Conservation (phyloP, 108 stramenopile genomes). For the Aurantiochytrium sp. region DNA sequence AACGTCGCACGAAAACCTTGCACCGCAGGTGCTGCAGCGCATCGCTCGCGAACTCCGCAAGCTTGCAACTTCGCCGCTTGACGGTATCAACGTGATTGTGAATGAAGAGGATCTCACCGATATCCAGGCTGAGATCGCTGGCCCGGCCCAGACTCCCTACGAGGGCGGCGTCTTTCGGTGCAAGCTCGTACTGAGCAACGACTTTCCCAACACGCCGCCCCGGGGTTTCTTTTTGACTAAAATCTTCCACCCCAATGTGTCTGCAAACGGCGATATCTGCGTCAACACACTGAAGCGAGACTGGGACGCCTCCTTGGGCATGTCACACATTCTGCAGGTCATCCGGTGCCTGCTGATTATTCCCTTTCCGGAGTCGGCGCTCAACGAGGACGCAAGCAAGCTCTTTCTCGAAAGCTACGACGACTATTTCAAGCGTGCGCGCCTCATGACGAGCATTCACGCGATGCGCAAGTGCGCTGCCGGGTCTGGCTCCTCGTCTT, state of each 20-base stretch:
- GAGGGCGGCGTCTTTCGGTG: conserved; percentile 79
- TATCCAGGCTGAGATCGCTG: conserved; percentile 75
- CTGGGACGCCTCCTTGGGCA: conserved; percentile 76
- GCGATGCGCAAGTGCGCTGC: conserved; percentile 37
- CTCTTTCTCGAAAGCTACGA: conserved; percentile 97
- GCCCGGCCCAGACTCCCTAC: conserved; percentile 90
- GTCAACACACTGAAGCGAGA: conserved; percentile 97
- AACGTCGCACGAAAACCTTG: conserved; percentile 59
- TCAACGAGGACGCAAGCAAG: conserved; percentile 99
- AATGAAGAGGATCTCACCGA: conserved; percentile 53
- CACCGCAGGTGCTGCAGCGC: conserved; percentile 73
- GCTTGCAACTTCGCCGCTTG: conserved; percentile 70
- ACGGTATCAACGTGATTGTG: conserved; percentile 66
- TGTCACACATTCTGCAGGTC: conserved; percentile 86
- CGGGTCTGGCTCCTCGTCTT: background rate
- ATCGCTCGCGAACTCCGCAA: conserved; percentile 75
- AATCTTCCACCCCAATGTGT: conserved; percentile 97
- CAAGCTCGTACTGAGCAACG: conserved; percentile 66
- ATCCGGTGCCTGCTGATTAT: conserved; percentile 96
- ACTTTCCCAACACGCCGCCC: conserved; percentile 77
- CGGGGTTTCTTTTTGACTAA: conserved; percentile 93
- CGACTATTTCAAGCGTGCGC: conserved; percentile 84
- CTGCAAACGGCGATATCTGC: conserved; percentile 86
- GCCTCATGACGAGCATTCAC: conserved; percentile 85
- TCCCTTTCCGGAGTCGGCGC: conserved; percentile 91